phyloP scores from a whole-genome alignment of 495 filamentous ascomycete genomes.

The Cercophora newfieldiana region DNA sequence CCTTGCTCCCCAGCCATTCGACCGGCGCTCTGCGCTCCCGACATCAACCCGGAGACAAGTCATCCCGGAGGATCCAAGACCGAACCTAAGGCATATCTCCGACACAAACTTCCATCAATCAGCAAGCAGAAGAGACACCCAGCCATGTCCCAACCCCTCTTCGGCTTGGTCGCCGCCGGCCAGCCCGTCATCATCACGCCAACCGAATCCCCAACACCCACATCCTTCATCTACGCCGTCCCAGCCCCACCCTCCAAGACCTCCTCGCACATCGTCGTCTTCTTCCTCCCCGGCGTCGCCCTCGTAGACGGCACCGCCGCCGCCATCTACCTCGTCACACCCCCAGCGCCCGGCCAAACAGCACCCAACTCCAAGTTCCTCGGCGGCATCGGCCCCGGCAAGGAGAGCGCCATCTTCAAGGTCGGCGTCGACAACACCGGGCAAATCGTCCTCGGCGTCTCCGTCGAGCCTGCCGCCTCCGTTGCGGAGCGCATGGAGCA shows the following conservation, averaged over 20 bases:
- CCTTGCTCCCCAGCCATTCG: background rate
- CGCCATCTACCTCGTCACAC: slow-evolving; percentile 76
- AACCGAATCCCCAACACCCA: slow-evolving; percentile 38
- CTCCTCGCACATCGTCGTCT: slow-evolving; percentile 83
- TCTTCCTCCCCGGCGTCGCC: slow-evolving; percentile 76
- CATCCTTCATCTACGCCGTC: slow-evolving; percentile 48
- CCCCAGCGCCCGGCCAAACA: slow-evolving; percentile 24
- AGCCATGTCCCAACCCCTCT: slow-evolving; percentile 38
- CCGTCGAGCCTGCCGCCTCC: slow-evolving; percentile 70
- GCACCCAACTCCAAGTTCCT: slow-evolving; percentile 70
- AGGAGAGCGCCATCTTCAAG: slow-evolving; percentile 86
- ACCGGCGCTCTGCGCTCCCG: slow-evolving; percentile 9
- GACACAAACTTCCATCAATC: background rate
- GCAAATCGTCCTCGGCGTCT: slow-evolving; percentile 71
- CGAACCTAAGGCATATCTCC: background rate
- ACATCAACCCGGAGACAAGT: background rate
- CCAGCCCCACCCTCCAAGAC: slow-evolving; percentile 32
- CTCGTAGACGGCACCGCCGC: slow-evolving; percentile 78
- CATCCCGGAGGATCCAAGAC: background rate
- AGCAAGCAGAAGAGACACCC: background rate
- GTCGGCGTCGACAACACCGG: slow-evolving; percentile 46
- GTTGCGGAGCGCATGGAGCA: slow-evolving; percentile 68
- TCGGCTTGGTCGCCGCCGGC: slow-evolving; percentile 54
- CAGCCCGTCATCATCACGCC: slow-evolving; percentile 47
- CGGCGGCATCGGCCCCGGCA: slow-evolving; percentile 83